Base-by-base conservation (phyloP, 164 flowering plant species). In the Saururus chinensis region DNA sequence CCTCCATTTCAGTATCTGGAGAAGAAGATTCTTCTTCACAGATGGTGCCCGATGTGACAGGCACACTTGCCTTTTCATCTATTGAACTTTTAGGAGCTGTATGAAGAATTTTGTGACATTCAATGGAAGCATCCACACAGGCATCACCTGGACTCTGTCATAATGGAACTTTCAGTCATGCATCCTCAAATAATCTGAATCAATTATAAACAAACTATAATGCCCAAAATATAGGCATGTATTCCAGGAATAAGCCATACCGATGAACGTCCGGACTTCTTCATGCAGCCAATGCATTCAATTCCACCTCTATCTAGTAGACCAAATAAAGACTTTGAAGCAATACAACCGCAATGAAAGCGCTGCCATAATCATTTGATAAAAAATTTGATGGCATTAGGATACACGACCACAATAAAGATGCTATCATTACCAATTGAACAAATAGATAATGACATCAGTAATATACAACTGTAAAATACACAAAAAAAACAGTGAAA, bases 261-360 rank as follows among this genome's bases (percentile, higher is more conserved):
- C 63, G 74, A 40, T 51, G 70, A 58, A 66, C 55, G 74, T 63
- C 73, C 79, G 42, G 76, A 68, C 49, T 63, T 81, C 62, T 66
- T 85, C 35, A 71, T 55, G 56, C 98, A 88, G 79, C 61, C 70
- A 65, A 65, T 65, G 56, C 98, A 91, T 60, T 62, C 81, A 21
- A 91, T 82, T 21, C 95, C 96, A 41, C 96, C 96, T 64, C 74
- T 62, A 64, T 91, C 96, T 59, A 85, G 87, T 45, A 88, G 70
- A 75, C 78, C 88, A 51, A 84, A 35, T 60, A 77, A 70, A 65
- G 77, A 62, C 67, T 67, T 75, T 19, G 98, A 86, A 68, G 80
- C 95, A 70, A 85, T 76, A 77, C 98, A 91, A 69, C 98, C 98
- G 79, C 98, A 91, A 74, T 91, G 98, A 54, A 91, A 83, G 61